These are phyloP conservation scores for Pythium diclinum DNA, from an alignment of 352 stramenopile genomes.

Conservation along the genomic window DNA sequence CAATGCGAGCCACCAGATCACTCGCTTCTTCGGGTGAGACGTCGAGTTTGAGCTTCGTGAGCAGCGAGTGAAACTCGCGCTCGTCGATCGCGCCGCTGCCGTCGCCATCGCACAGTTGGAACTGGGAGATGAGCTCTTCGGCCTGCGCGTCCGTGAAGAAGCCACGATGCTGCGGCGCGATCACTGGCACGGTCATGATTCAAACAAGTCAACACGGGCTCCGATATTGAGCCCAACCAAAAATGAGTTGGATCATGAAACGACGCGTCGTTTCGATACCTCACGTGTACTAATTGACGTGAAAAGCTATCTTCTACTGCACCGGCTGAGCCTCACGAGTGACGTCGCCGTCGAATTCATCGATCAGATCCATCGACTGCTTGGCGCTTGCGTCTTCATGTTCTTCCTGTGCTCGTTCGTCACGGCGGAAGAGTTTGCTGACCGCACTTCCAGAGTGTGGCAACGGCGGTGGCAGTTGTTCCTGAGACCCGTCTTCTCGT, in stretches of 20 bases:
- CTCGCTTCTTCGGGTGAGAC: conserved; percentile 46
- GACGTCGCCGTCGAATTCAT: conserved; percentile 22
- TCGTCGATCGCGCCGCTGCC: conserved; percentile 62
- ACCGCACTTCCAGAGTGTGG: not conserved
- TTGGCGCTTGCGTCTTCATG: conserved; percentile 9
- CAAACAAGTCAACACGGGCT: not conserved
- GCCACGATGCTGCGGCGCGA: conserved; percentile 37
- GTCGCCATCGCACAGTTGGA: conserved; percentile 53
- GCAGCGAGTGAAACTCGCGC: conserved; percentile 55
- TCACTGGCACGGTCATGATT: conserved; percentile 7
- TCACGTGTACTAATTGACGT: not conserved
- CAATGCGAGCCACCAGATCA: conserved; percentile 49
- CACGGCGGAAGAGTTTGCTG: conserved; percentile 14
- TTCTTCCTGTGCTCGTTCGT: not conserved
- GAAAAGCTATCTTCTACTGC: not conserved
- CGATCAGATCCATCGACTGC: conserved; percentile 22
- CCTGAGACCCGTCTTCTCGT: not conserved
- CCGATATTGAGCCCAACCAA: not conserved
- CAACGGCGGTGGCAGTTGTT: not conserved
- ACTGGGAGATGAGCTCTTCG: conserved; percentile 63
- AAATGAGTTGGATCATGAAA: not conserved
- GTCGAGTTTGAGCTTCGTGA: conserved; percentile 45
- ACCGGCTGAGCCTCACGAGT: conserved; percentile 6
- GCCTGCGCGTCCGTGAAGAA: conserved; percentile 46
- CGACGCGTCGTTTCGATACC: conserved; percentile 10